Base-by-base conservation (phyloP, 163 green algal genomes). In the Prototheca wickerhamii region DNA sequence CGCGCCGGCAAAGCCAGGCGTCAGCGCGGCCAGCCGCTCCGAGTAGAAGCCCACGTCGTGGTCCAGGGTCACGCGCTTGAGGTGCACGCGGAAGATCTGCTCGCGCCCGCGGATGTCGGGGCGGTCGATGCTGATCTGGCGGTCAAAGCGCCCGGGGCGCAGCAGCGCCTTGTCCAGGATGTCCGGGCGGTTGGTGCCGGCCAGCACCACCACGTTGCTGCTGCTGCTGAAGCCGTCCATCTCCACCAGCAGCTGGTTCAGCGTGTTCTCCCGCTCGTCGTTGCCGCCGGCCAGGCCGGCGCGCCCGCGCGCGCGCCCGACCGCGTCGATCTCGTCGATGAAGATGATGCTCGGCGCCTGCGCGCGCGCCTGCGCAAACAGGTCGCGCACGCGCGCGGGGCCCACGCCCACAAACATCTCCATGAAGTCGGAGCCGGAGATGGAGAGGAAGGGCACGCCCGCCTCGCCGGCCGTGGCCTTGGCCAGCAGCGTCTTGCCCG, bases 271-370 rank as follows among this genome's bases (percentile, higher is more conserved):
- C 10, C 92, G 78, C 79, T 99, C 93, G 68, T 98, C 92, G 60
- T 97, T 91, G 34, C 90, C 89, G 51, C 92, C 94, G 50, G 82
- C 81, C 66, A 87, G 86, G 29, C 86, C 88, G 50, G 79, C 80
- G 17, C 81, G 71, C 0, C 91, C 89, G 2, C 93, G 78, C 17
- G 87, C 84, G 2, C 91, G 79, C 1, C 93, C 93, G 30, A 99
- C 97, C 25, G 93, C 92, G 70, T 99, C 93, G 62, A 99, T 97
- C 79, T 99, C 93, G 69, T 99, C 90, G 51, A 99, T 99, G 87
- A 99, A 99, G 75, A 99, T 97, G 74, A 99, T 99, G 67, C 77
- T 91, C 7, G 93, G 93, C 2, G 73, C 77, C 69, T 95, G 85
- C 8, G 73, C 79, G 44, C 91, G 84, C 2, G 94, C 94, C 76